Conservation (phyloP, 495 filamentous ascomycete species). For the Penicillium tannophilum region DNA sequence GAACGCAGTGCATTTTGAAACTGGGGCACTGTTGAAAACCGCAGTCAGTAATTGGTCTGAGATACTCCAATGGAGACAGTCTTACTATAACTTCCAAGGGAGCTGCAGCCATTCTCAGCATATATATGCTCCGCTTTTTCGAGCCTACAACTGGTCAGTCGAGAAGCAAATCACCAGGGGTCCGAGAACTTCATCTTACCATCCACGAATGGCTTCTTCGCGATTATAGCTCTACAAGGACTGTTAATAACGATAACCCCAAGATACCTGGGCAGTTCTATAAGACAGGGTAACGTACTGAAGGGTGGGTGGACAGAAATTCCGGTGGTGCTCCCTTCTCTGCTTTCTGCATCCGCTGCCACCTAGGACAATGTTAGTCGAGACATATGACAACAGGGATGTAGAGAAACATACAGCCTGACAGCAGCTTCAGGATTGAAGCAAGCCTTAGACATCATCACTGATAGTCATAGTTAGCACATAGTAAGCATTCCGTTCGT, state of each 20-base stretch:
- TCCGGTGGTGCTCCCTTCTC: constrained; percentile 63
- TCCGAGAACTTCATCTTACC: constrained; percentile 32
- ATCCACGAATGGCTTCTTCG: constrained; percentile 68
- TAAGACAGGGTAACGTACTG: constrained; percentile 47
- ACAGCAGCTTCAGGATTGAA: constrained; percentile 78
- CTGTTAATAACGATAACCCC: constrained; percentile 1
- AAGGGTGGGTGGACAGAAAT: constrained; percentile 86
- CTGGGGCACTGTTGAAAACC: constrained; percentile 31
- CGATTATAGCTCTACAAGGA: constrained; percentile 61
- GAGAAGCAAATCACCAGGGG: not conserved
- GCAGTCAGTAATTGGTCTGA: constrained; percentile 7
- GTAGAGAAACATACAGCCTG: constrained; percentile 44
- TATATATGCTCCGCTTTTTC: constrained; percentile 38
- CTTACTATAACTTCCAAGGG: constrained; percentile 34
- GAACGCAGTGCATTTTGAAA: constrained; percentile 32
- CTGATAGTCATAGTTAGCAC: constrained; percentile 18
- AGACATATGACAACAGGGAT: not conserved
- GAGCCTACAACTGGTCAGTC: constrained; percentile 27
- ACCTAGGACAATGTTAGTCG: constrained; percentile 38
- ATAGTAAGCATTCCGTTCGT: constrained; percentile 31
- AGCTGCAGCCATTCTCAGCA: constrained; percentile 38
- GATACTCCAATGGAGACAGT: not conserved
- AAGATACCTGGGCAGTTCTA: not conserved
- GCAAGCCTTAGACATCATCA: constrained; percentile 66
- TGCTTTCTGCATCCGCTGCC: constrained; percentile 73